Conservation (phyloP, 106 monocot genomes). For the Allium fistulosum region DNA sequence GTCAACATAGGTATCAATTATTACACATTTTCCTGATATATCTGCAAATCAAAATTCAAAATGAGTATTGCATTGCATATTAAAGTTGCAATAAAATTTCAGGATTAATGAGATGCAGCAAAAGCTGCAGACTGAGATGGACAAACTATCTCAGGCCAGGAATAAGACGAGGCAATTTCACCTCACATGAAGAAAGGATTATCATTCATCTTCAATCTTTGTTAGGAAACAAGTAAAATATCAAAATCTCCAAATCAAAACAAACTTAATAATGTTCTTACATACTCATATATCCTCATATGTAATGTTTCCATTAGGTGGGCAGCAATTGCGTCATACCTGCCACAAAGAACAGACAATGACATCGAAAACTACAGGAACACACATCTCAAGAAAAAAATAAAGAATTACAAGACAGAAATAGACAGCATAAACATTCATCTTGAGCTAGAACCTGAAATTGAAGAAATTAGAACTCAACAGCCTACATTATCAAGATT, state of each 20-base stretch:
- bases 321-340: slow-evolving; percentile 4
- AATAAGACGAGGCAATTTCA: slow-evolving; percentile 46
- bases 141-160: slow-evolving; percentile 44
- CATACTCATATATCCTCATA: not conserved
- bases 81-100: not conserved
- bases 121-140: slow-evolving; percentile 40
- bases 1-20: slow-evolving; percentile 16
- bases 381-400: slow-evolving; percentile 38
- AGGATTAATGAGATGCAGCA: slow-evolving; percentile 42
- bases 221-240: slow-evolving; percentile 26
- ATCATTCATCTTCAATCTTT: slow-evolving; percentile 32
- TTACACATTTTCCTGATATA: no score
- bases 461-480: not conserved
- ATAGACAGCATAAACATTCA: not conserved
- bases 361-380: not conserved
- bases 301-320: not conserved
- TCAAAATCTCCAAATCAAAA: not conserved
- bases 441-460: not conserved
- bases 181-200: slow-evolving; percentile 27
- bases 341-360: slow-evolving; percentile 14
- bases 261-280: not conserved
- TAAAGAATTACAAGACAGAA: slow-evolving; percentile 19
- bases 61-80: not conserved
- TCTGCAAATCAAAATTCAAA: not conserved
- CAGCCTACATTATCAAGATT: not conserved